Evolutionary conservation across 2,329 filamentous ascomycete genomes (phyloP).

Genomic region (Aspergillus awamori): DNA sequence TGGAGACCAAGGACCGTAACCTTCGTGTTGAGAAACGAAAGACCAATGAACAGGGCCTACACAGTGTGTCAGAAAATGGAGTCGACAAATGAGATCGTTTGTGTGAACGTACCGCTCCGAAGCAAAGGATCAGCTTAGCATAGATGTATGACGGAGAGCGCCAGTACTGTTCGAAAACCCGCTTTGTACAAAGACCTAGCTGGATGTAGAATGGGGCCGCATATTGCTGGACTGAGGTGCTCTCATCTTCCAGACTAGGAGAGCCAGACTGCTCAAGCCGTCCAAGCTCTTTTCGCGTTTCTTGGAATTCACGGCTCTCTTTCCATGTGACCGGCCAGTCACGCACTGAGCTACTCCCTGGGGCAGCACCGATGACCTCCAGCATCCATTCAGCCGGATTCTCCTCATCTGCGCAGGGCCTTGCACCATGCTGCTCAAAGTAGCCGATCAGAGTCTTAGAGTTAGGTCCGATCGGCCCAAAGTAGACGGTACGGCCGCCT

Average conservation of each 20-base stretch:
- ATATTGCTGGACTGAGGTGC: constrained; percentile 50
- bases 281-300: constrained; percentile 37
- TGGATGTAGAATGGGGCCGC: constrained; percentile 71
- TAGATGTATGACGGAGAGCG: constrained; percentile 79
- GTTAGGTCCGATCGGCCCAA: constrained; percentile 17
- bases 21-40: constrained; percentile 73
- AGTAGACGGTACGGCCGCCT: constrained; percentile 16
- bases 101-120: constrained; percentile 20
- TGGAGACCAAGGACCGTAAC: constrained; percentile 78
- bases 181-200: constrained; percentile 64
- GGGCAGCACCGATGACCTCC: constrained; percentile 43
- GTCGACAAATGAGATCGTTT: background rate
- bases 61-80: background rate
- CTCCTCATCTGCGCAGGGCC: constrained; percentile 2
- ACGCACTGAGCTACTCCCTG: constrained; percentile 59
- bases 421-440: constrained; percentile 19
- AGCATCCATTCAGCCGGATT: constrained; percentile 22
- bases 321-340: constrained; percentile 59
- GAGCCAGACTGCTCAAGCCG: background rate
- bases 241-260: background rate
- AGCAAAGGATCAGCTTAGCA: constrained; percentile 69
- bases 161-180: constrained; percentile 87
- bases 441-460: constrained; percentile 13
- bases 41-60: constrained; percentile 72
- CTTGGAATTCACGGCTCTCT: constrained; percentile 55